phyloP scores from a whole-genome alignment of 208 protist genomes.

The Polymyxa betae region DNA sequence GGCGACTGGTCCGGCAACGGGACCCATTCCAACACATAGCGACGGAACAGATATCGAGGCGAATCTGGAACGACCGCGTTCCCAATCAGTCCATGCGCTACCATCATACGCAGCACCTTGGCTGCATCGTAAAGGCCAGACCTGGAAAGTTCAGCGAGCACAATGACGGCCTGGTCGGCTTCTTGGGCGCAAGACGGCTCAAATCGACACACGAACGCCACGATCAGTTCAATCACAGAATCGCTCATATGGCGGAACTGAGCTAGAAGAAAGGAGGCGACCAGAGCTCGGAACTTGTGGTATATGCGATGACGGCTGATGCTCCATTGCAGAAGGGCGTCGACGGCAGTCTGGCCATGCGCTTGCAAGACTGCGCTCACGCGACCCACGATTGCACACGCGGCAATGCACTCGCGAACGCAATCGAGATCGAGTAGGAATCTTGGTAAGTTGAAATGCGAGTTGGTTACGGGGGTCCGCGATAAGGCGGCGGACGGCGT shows the following conservation, averaged over 20 bases:
- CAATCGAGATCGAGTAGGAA: neutral
- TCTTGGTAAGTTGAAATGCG: conserved; percentile 10
- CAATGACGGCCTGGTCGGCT: neutral
- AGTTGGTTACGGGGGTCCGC: neutral
- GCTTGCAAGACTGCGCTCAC: neutral
- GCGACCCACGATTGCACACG: neutral
- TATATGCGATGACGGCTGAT: neutral
- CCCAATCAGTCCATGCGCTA: neutral
- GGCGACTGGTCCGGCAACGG: neutral
- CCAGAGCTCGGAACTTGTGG: neutral
- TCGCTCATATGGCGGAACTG: neutral
- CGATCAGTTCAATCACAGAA: conserved; percentile 19
- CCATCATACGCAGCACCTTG: neutral
- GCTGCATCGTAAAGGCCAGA: neutral
- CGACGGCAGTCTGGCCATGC: neutral
- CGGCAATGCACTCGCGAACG: neutral
- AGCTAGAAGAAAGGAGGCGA: neutral
- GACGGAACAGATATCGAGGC: neutral
- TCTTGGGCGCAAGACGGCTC: neutral
- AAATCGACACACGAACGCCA: conserved; percentile 5
- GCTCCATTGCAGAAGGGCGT: neutral
- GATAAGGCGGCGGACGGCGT: neutral
- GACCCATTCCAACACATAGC: neutral
- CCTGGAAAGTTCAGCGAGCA: neutral
- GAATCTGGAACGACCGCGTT: neutral